A percentile compares a stretch with the other conserved stretches of the same genome.
These are phyloP conservation scores for Pseudocercospora ulei DNA, from an alignment of 2,329 filamentous ascomycete species.

Conservation along the genomic window DNA sequence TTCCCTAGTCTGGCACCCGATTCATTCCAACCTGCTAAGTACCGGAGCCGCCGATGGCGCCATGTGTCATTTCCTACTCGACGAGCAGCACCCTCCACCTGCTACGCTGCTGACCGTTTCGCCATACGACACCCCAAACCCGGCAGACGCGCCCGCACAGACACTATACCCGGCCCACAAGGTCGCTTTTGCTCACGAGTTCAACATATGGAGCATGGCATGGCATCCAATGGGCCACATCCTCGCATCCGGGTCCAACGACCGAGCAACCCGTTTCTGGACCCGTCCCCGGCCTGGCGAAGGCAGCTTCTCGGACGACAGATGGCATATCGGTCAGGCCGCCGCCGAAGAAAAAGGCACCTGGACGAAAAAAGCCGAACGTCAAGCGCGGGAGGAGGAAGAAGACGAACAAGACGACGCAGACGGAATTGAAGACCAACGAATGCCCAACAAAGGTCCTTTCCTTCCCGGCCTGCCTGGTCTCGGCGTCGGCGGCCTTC, in stretches of 20 bases:
- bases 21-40: constrained; percentile 78
- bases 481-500: constrained; percentile 41
- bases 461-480: constrained; percentile 52
- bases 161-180: constrained; percentile 88
- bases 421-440: constrained; percentile 85
- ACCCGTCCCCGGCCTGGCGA: constrained; percentile 82
- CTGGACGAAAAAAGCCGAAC: constrained; percentile 65
- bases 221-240: constrained; percentile 97
- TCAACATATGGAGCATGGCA: constrained; percentile 93
- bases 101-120: constrained; percentile 63
- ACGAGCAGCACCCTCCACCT: constrained; percentile 77
- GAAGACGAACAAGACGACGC: constrained; percentile 88
- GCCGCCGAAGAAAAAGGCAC: constrained; percentile 93
- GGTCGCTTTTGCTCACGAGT: constrained; percentile 79
- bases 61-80: constrained; percentile 86
- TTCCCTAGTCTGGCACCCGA: constrained; percentile 84
- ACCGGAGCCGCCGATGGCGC: constrained; percentile 86
- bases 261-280: constrained; percentile 95
- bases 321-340: constrained; percentile 89
- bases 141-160: constrained; percentile 68
- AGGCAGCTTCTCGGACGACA: constrained; percentile 71
- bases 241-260: constrained; percentile 88
- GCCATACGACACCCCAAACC: constrained; percentile 76
- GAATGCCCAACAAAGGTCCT: constrained; percentile 55
- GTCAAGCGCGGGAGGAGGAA: constrained; percentile 77